These are phyloP conservation scores for Biscutella laevigata DNA, from an alignment of 441 rosid species.

Conservation along the genomic window DNA sequence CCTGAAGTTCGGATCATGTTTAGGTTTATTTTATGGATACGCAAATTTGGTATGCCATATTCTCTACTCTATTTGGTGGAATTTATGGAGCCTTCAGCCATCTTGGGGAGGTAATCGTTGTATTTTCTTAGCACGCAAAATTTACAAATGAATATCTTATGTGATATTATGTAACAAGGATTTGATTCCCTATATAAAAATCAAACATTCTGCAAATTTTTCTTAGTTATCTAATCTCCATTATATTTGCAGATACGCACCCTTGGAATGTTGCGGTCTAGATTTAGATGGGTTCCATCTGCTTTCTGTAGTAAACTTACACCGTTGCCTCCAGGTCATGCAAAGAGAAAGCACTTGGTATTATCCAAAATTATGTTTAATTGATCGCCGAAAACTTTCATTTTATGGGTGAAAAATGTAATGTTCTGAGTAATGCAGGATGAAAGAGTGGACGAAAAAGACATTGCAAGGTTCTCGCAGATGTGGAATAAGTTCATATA, in stretches of 20 bases:
- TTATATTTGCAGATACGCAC: slow-evolving; percentile 69
- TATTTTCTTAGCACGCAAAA: slow-evolving; percentile 10
- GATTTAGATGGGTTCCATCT: slow-evolving; percentile 91
- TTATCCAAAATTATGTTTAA: neutral
- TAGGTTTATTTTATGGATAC: slow-evolving; percentile 97
- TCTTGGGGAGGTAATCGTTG: slow-evolving; percentile 77
- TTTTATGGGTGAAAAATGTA: slow-evolving; percentile 19
- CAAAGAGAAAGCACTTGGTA: slow-evolving; percentile 39
- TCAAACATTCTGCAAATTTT: no score
- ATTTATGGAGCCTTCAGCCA: slow-evolving; percentile 88
- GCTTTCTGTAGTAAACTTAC: slow-evolving; percentile 78
- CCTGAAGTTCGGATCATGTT: slow-evolving; percentile 27
- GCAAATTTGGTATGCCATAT: slow-evolving; percentile 91
- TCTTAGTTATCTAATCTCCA: neutral
- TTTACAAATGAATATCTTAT: neutral
- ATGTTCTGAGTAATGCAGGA: slow-evolving; percentile 42
- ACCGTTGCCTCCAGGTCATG: slow-evolving; percentile 83
- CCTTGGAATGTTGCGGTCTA: slow-evolving; percentile 91
- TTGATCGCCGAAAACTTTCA: neutral
- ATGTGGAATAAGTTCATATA: slow-evolving; percentile 96
- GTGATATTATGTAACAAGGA: neutral
- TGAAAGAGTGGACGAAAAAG: slow-evolving; percentile 30
- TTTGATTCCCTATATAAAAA: slow-evolving; percentile 10
- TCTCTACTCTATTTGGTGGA: slow-evolving; percentile 91
- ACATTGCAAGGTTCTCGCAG: slow-evolving; percentile 97